Evolutionary conservation across 805 yeast genomes (phyloP), one percentile per base, ranked within the genome.

Genomic region (Starmerella floricola): DNA sequence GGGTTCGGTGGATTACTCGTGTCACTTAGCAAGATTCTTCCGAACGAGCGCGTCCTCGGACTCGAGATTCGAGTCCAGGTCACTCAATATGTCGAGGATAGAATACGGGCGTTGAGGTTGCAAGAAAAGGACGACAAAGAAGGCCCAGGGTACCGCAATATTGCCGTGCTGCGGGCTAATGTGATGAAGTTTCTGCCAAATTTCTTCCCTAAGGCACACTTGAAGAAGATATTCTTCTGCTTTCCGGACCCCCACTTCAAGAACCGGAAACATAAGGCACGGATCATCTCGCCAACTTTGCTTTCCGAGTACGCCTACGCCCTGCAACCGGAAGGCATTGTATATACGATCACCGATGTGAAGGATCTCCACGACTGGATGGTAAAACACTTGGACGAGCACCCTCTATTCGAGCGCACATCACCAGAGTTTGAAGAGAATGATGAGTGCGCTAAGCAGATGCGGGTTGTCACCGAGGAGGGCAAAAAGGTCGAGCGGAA

Each of bases 231-330:
- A 73, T 91, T 91, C 65, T 91, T 91, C 67, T 91, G 98, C 62
- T 91, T 91, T 72, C 98, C 98, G n/a, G 98, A 91, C 62, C 98
- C 98, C 6, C 98, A 91, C 62, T 91, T 91, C 69, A 91, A 91
- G 61, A 94, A 85, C 62, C 72, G 97, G 58, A 91, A 91, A 60
- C 98, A 91, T 64, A 91, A 91, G 69, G 96, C 96, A 6, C 73
- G 98, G 66, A 91, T 91, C 57, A 74, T 91, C 51, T 87, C 98
- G 41, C 79, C 77, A 51, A 88, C 97, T 2, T 66, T 91, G 47
- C 68, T 86, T 42, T 73, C 88, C 23, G 98, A 91, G 62, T 91
- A 91, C 59, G 97, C 98, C 2, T 91, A 75, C 57, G 91, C 80
- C 6, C 67, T 91, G 53, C 74, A 69, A 53, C 93, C 83, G 46